These are phyloP conservation scores for Rhodocollybia butyracea DNA, from an alignment of 768 basidiomycete genomes.

Conservation along the genomic window DNA sequence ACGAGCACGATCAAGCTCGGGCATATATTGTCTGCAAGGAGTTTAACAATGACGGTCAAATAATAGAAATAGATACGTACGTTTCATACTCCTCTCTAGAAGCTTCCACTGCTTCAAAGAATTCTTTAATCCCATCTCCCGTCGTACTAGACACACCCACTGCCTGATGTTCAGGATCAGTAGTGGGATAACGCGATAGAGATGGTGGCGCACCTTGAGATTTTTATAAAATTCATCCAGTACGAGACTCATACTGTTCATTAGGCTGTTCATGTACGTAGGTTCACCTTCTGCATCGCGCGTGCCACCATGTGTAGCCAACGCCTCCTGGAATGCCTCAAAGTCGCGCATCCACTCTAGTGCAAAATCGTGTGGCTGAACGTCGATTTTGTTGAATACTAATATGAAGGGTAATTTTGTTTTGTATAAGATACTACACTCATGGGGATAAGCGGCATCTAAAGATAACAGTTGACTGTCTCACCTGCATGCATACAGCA, in stretches of 20 bases:
- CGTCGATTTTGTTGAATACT: slow-evolving; percentile 99
- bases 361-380: slow-evolving; percentile 85
- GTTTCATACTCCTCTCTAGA: slow-evolving; percentile 86
- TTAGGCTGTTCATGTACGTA: slow-evolving; percentile 97
- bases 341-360: slow-evolving; percentile 99
- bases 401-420: slow-evolving; percentile 96
- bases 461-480: slow-evolving; percentile 16
- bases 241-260: slow-evolving; percentile 99
- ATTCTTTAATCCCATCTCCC: slow-evolving; percentile 89
- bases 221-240: slow-evolving; percentile 98
- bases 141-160: slow-evolving; percentile 97
- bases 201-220: slow-evolving; percentile 60
- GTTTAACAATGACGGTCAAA: background rate
- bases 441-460: background rate
- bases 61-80: slow-evolving; percentile 39
- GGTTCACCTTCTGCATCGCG: slow-evolving; percentile 85
- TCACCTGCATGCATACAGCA: slow-evolving; percentile 97
- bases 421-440: slow-evolving; percentile 88
- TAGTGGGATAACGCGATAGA: background rate
- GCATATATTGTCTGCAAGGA: slow-evolving; percentile 76
- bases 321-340: slow-evolving; percentile 88
- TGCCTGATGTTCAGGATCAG: slow-evolving; percentile 44
- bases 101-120: slow-evolving; percentile 88
- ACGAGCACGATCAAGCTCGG: slow-evolving; percentile 77
- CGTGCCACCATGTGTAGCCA: slow-evolving; percentile 66